These are phyloP conservation scores for Fragaria vesca DNA, from an alignment of 306 rosid genomes.

Conservation along the genomic window DNA sequence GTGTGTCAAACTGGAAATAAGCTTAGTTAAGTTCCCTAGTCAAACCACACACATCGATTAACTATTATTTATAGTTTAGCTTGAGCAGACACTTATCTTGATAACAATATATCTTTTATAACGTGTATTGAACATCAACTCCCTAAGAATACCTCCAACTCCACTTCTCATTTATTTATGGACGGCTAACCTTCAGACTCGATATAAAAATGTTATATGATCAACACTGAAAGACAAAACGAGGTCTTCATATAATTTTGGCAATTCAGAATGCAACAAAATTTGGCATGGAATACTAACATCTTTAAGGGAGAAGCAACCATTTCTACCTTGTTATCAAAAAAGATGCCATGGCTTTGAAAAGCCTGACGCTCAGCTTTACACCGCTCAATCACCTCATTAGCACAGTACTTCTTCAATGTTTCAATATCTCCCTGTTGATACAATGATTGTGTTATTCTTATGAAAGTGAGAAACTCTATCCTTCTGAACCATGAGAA, in stretches of 20 bases:
- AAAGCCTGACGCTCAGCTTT: conserved; percentile 82
- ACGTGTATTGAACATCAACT: not conserved
- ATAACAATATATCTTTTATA: not conserved
- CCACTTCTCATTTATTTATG: not conserved
- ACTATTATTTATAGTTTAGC: not conserved
- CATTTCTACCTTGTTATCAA: conserved; percentile 76
- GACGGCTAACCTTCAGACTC: not conserved
- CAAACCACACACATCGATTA: not conserved
- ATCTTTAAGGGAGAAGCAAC: not conserved
- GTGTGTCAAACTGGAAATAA: not conserved
- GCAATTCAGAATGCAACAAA: not conserved
- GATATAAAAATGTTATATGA: not conserved
- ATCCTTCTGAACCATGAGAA: not conserved
- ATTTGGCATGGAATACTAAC: not conserved
- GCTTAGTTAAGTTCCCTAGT: not conserved
- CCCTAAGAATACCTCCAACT: not conserved
- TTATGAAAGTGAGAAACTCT: conserved; percentile 27
- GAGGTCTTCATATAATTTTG: not conserved
- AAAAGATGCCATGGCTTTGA: conserved; percentile 72
- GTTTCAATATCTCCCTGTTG: conserved; percentile 77
- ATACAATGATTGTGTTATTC: conserved; percentile 6
- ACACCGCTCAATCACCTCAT: conserved; percentile 84
- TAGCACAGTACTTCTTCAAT: conserved; percentile 71
- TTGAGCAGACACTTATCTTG: not conserved
- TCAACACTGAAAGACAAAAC: not conserved